Evolutionary conservation across 2,329 filamentous ascomycete species (phyloP).

Genomic region (Diaporthe sp.): DNA sequence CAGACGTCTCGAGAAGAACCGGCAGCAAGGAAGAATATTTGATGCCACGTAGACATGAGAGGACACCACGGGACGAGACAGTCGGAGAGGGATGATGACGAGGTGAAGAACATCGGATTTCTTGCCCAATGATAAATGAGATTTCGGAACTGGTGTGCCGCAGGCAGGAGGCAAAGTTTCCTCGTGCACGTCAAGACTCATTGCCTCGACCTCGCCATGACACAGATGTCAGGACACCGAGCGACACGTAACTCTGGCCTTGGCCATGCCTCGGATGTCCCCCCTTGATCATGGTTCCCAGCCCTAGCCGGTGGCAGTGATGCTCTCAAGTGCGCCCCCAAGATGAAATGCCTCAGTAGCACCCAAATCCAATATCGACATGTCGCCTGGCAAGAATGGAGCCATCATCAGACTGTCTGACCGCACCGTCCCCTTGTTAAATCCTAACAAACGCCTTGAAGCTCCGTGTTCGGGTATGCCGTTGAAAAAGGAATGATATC

Average conservation of each 20-base stretch:
- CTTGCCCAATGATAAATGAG: conserved; percentile 17
- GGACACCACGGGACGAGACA: conserved; percentile 22
- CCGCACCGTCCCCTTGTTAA: background rate
- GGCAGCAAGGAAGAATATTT: conserved; percentile 3
- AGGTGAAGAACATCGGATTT: conserved; percentile 30
- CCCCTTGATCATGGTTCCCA: background rate
- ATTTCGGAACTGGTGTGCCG: background rate
- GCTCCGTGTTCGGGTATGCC: conserved; percentile 34
- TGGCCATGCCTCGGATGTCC: conserved; percentile 5
- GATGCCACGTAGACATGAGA: conserved; percentile 24
- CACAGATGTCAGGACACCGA: conserved; percentile 8
- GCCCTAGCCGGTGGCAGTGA: background rate
- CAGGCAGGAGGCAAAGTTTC: conserved; percentile 21
- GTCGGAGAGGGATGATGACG: conserved; percentile 13
- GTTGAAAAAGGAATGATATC: conserved; percentile 23
- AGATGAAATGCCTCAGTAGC: background rate
- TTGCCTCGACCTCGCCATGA: conserved; percentile 19
- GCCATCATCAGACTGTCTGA: background rate
- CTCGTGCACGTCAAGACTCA: conserved; percentile 17
- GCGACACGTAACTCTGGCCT: conserved; percentile 8
- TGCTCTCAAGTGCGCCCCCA: background rate
- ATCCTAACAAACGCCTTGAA: conserved; percentile 29
- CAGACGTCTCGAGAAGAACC: too few relatives aligned
- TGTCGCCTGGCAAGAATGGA: background rate
- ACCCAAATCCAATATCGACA: background rate